Conservation (phyloP, 2,329 filamentous ascomycete genomes). For the Trichoderma breve region DNA sequence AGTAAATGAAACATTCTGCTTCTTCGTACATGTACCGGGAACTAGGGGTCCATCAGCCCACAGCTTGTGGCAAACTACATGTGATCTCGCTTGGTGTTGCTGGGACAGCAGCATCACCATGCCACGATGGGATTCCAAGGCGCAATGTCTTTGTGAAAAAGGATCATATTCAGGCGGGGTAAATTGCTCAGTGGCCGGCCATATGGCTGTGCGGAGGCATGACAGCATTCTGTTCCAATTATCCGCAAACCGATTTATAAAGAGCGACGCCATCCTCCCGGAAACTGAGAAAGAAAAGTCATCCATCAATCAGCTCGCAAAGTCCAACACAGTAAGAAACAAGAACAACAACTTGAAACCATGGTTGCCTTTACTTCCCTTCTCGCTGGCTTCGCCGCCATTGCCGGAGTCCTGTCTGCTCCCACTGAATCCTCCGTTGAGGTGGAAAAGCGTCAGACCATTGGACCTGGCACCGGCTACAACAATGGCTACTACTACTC, state of each 20-base stretch:
- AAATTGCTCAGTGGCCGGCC: neutral
- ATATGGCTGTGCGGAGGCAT: neutral
- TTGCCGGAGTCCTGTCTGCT: conserved; percentile 5
- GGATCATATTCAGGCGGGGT: neutral
- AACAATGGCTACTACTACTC: conserved; percentile 16
- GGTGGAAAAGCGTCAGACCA: conserved; percentile 3
- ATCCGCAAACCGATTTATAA: conserved; percentile 7
- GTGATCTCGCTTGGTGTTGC: neutral
- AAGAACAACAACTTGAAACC: neutral
- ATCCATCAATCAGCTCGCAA: neutral
- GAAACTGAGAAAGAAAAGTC: neutral
- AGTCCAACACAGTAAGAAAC: neutral
- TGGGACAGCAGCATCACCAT: neutral
- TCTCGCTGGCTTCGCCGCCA: conserved; percentile 2
- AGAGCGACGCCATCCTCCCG: neutral
- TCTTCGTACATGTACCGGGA: neutral
- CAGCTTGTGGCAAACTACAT: neutral
- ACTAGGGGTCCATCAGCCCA: neutral
- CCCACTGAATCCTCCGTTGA: neutral
- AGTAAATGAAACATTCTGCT: neutral
- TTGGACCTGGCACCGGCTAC: conserved; percentile 3
- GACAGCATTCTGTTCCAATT: neutral
- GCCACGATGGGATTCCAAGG: neutral
- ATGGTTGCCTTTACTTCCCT: conserved; percentile 13
- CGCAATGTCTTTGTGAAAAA: neutral